Percentiles rank a stretch among this genome's conserved stretches.
phyloP scores from a whole-genome alignment of 306 rosid genomes.

The Ceratonia siliqua region DNA sequence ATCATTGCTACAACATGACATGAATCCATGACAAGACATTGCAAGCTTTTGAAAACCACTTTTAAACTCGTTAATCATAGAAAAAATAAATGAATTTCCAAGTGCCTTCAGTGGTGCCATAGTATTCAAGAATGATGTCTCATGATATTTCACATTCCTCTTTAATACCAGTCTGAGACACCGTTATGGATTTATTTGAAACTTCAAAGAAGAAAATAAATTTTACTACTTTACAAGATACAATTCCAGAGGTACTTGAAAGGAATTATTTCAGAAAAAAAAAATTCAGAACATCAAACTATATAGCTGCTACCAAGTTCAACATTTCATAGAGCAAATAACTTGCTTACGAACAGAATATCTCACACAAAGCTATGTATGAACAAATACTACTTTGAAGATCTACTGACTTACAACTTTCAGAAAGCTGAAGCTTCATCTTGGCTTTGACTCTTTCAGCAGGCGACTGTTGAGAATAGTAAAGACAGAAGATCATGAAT shows the following conservation, averaged over 20 bases:
- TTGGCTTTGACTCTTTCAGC: slow-evolving; percentile 93
- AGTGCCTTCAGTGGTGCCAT: too few species aligned
- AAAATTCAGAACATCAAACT: neutral
- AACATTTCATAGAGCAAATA: neutral
- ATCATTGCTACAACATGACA: neutral
- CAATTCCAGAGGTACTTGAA: too few species aligned
- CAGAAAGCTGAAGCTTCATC: slow-evolving; percentile 92
- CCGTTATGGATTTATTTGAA: too few species aligned
- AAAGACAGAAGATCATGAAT: slow-evolving; percentile 24
- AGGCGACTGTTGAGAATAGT: slow-evolving; percentile 56
- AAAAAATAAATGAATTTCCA: neutral
- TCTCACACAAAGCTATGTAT: neutral
- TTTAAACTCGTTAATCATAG: neutral
- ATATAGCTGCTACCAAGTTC: neutral
- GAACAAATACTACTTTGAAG: slow-evolving; percentile 1
- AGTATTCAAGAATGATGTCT: too few species aligned
- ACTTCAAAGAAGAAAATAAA: too few species aligned
- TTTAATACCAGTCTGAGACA: too few species aligned
- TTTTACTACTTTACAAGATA: too few species aligned
- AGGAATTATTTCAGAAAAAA: too few species aligned
- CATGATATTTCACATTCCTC: too few species aligned
- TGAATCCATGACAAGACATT: neutral
- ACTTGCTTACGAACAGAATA: neutral
- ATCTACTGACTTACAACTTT: slow-evolving; percentile 57
- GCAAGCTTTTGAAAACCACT: slow-evolving; percentile 11